Base-by-base conservation (phyloP, 495 filamentous ascomycete species). In the Xylaria bambusicola region DNA sequence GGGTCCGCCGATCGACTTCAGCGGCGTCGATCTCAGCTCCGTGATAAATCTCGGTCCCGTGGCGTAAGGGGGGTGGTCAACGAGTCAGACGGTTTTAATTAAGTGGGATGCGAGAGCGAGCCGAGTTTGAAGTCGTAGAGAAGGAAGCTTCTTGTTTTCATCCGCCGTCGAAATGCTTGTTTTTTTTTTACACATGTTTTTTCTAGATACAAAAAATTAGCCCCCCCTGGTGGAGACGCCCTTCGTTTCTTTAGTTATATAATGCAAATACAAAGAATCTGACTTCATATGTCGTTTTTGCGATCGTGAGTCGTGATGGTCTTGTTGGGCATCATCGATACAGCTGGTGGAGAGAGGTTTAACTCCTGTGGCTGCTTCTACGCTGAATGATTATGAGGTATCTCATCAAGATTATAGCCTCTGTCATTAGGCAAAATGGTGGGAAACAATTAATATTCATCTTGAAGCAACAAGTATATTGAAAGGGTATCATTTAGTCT, bases 1-100 rank as follows among this genome's bases (percentile, higher is more conserved):
- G 40, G 56, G 64, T 1, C 61, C 63, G 4, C 55, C 61, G 31
- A 64, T 77, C 24, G 50, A 77, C 41, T 65, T 77, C 38, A 66
- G 45, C 58, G 68, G 66, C 0, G 52, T 75, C 23, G 38, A 63
- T 24, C 62, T 77, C 0, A 61, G 54, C 23, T 73, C 64, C 13
- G 63, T 60, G 18, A 46, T 77, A 23, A 56, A 66, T 15, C 64
- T 77, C 9, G 74, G 74, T 1, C 31, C 9, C 6, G 23, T 67
- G 3, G 62, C 36, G 7, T 35, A 8, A 38, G 17, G 21, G 23
- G 9, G 20, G 12, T 24, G 7, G 13, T 6, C 1, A 6, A 40
- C 17, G 44, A 42, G 4, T 13, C 10, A 24, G 17, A 13, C n/a
- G 53, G 41, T 7, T n/a, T n/a, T n/a, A n/a, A n/a, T n/a, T n/a